phyloP scores from a whole-genome alignment of 768 basidiomycete genomes.

The Floccularia luteovirens region DNA sequence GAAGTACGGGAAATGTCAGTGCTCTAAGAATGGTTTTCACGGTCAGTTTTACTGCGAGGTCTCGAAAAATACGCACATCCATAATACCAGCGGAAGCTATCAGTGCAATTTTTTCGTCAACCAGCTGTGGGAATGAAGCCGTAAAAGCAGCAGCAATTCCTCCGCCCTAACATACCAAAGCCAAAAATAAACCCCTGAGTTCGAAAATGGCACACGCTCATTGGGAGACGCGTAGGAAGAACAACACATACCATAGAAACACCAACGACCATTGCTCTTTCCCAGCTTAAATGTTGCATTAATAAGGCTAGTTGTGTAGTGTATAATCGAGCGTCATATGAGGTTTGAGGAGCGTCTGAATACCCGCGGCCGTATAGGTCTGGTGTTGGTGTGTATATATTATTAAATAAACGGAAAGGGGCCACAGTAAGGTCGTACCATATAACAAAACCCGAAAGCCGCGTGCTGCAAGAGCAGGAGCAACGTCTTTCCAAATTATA shows the following conservation, averaged over 20 bases:
- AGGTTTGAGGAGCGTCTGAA: conserved; percentile 69
- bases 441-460: conserved; percentile 75
- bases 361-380: conserved; percentile 82
- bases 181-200: conserved; percentile 1
- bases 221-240: not conserved
- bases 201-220: not conserved
- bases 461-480: conserved; percentile 48
- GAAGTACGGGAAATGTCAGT: conserved; percentile 64
- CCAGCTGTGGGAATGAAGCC: conserved; percentile 63
- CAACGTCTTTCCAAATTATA: conserved; percentile 72
- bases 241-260: conserved; percentile 60
- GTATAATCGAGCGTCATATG: conserved; percentile 58
- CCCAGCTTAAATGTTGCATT: conserved; percentile 73
- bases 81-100: conserved; percentile 67
- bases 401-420: not conserved
- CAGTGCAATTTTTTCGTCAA: conserved; percentile 56
- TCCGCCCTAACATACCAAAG: conserved; percentile 46
- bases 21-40: conserved; percentile 31
- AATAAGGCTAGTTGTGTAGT: conserved; percentile 77
- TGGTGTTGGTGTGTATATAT: conserved; percentile 14
- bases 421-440: conserved; percentile 30
- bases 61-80: conserved; percentile 31
- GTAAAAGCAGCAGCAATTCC: conserved; percentile 67
- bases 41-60: not conserved
- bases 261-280: conserved; percentile 55